These are phyloP conservation scores for Piromyces finnis DNA, from an alignment of 192 early-diverging fungal genomes.

Conservation along the genomic window DNA sequence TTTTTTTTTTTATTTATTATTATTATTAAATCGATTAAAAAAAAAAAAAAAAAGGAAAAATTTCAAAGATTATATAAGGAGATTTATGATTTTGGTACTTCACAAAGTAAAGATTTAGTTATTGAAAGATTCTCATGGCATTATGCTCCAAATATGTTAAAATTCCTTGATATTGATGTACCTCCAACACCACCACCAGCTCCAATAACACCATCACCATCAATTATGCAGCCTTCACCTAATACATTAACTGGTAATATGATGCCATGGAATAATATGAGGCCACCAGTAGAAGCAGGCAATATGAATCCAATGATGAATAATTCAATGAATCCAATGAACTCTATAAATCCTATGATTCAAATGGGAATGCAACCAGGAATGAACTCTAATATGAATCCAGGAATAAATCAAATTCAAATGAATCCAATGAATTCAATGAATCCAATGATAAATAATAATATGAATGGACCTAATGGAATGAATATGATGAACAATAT, in stretches of 20 bases:
- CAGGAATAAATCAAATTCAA: neutral
- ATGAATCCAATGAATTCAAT: neutral
- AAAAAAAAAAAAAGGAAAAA: neutral
- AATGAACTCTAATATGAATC: no score
- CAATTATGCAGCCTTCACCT: neutral
- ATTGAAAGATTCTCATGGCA: neutral
- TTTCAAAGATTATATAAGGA: neutral
- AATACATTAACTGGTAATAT: neutral
- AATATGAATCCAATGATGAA: neutral
- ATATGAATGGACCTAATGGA: no score
- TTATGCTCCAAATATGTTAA: neutral
- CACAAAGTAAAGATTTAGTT: neutral
- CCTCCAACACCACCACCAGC: neutral
- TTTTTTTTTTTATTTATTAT: no score
- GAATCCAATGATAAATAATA: neutral
- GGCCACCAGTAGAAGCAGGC: no score
- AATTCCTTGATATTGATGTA: neutral
- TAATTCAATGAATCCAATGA: no score
- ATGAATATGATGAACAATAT: neutral
- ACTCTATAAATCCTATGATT: no score
- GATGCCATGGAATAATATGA: neutral
- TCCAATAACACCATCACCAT: neutral
- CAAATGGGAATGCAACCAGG: no score
- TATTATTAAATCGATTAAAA: no score
- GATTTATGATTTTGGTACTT: neutral